phyloP scores from a whole-genome alignment of 176 grass and related monocot genomes.

The Bolboschoenus planiculmis region DNA sequence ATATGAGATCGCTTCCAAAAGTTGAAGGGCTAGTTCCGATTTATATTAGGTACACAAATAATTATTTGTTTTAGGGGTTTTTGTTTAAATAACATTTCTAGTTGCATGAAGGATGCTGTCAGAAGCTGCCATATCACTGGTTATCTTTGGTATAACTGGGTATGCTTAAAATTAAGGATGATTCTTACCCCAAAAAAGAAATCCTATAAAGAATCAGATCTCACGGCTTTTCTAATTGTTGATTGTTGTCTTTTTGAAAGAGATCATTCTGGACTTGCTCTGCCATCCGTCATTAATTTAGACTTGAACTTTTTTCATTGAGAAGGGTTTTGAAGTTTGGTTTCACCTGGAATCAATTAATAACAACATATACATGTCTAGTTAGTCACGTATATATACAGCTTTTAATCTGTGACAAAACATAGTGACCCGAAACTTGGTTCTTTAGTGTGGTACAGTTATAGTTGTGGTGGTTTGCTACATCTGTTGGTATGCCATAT shows the following conservation, averaged over 20 bases:
- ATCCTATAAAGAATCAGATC: background rate
- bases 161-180: background rate
- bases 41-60: conserved; percentile 66
- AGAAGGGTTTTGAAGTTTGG: background rate
- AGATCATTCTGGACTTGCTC: background rate
- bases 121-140: background rate
- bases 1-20: conserved; percentile 80
- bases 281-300: background rate
- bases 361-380: background rate
- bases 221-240: background rate
- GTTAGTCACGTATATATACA: background rate
- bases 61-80: background rate
- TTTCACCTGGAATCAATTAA: background rate
- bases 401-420: background rate
- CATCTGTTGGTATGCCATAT: background rate
- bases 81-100: conserved; percentile 6
- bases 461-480: background rate
- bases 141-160: background rate
- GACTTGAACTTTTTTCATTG: background rate
- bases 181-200: background rate
- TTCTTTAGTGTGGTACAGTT: background rate
- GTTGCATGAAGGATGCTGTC: background rate
- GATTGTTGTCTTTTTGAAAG: background rate
- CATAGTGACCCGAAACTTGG: background rate
- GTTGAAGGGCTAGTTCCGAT: conserved; percentile 92